phyloP scores from a whole-genome alignment of 352 stramenopile genomes.

The Peronosclerospora sorghi region DNA sequence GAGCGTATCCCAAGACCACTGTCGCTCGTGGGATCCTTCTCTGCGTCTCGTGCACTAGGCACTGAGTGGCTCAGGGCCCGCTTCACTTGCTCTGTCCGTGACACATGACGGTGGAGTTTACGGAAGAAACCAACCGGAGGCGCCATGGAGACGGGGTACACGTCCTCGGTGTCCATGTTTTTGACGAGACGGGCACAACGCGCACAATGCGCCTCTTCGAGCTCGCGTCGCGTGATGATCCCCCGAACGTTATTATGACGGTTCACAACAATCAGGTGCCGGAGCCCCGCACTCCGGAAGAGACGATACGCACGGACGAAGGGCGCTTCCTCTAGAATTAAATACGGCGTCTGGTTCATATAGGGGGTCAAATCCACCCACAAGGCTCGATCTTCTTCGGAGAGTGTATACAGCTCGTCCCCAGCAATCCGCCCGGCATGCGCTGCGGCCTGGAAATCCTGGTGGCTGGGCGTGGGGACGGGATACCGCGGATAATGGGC shows the following conservation, averaged over 20 bases:
- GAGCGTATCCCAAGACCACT: too few relatives aligned
- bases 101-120: conserved; percentile 49
- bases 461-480: conserved; percentile 35
- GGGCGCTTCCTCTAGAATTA: conserved; percentile 91
- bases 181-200: conserved; percentile 69
- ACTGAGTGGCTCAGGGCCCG: conserved; percentile 41
- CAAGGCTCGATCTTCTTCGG: conserved; percentile 76
- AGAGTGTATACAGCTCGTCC: conserved; percentile 43
- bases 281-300: conserved; percentile 93
- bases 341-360: conserved; percentile 94
- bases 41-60: conserved; percentile 6
- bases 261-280: conserved; percentile 92
- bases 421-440: conserved; percentile 20
- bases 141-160: conserved; percentile 50
- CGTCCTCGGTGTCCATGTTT: conserved; percentile 53
- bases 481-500: conserved; percentile 74
- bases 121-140: conserved; percentile 50
- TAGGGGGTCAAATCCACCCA: conserved; percentile 95
- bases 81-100: conserved; percentile 68
- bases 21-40: too few relatives aligned
- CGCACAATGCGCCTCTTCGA: conserved; percentile 74
- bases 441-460: conserved; percentile 17
- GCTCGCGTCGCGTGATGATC: conserved; percentile 78
- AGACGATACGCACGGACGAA: conserved; percentile 93
- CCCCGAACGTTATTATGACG: conserved; percentile 86